Evolutionary conservation across 495 filamentous ascomycete species (phyloP).

Genomic region (Trichoderma asperelloides): DNA sequence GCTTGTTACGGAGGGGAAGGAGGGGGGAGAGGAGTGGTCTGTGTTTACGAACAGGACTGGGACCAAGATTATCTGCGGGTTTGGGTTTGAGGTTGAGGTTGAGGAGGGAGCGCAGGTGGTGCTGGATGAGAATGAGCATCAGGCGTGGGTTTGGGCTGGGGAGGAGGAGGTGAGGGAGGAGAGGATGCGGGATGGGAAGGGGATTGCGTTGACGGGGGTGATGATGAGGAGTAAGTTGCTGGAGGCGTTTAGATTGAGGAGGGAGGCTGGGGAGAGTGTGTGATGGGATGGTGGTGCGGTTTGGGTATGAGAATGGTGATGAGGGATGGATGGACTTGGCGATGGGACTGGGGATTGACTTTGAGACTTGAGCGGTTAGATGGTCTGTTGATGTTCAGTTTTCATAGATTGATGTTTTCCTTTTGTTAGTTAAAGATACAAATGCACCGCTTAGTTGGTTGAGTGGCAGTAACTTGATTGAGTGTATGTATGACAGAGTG

Average conservation of each 20-base stretch:
- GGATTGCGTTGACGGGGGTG: slow-evolving; percentile 24
- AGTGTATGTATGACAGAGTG: too few relatives aligned
- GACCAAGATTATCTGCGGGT: slow-evolving; percentile 21
- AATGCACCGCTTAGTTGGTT: too few relatives aligned
- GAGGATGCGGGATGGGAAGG: slow-evolving; percentile 19
- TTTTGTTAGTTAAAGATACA: too few relatives aligned
- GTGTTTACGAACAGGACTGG: slow-evolving; percentile 32
- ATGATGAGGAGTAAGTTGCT: slow-evolving; percentile 19
- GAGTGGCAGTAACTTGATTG: too few relatives aligned
- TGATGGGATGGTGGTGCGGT: not conserved
- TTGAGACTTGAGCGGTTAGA: too few relatives aligned
- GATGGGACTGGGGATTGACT: not conserved
- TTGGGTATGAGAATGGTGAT: not conserved
- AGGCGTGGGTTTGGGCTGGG: slow-evolving; percentile 33
- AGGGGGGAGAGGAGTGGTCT: slow-evolving; percentile 11
- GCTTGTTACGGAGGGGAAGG: slow-evolving; percentile 23
- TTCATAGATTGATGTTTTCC: too few relatives aligned
- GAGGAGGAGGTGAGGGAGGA: slow-evolving; percentile 30
- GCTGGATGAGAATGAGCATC: slow-evolving; percentile 36
- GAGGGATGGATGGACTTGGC: not conserved
- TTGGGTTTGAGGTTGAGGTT: slow-evolving; percentile 30
- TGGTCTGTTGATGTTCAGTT: too few relatives aligned
- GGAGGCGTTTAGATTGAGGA: slow-evolving; percentile 24
- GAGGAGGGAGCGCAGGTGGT: slow-evolving; percentile 23
- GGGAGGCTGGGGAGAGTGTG: slow-evolving; percentile 8